Percentiles rank a stretch among this genome's conserved stretches.
These are phyloP conservation scores for Vigna hirtella DNA, from an alignment of 306 rosid genomes.

Conservation along the genomic window DNA sequence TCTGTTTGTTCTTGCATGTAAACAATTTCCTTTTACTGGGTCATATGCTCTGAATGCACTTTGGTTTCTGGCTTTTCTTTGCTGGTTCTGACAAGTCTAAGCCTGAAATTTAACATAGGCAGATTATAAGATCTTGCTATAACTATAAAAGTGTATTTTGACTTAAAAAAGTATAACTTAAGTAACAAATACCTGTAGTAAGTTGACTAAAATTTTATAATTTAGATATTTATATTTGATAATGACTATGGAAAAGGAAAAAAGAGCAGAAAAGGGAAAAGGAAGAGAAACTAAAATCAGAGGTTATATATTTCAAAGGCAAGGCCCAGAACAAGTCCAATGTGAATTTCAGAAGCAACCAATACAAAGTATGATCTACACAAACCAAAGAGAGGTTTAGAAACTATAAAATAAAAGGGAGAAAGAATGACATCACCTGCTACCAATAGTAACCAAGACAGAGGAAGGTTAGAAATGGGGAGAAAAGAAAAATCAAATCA, in stretches of 20 bases:
- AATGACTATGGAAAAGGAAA: neutral
- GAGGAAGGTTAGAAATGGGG: slow-evolving; percentile 3
- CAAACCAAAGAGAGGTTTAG: slow-evolving; percentile 1
- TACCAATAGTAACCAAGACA: neutral
- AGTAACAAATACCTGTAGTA: neutral
- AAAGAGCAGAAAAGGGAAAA: neutral
- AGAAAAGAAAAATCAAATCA: neutral
- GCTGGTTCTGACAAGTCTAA: too few relatives aligned
- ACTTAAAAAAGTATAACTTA: neutral
- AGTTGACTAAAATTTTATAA: neutral
- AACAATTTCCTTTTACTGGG: slow-evolving; percentile 8
- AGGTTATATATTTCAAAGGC: neutral
- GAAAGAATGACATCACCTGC: neutral
- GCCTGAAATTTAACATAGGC: too few relatives aligned
- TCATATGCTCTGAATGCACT: neutral
- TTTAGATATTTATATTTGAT: neutral
- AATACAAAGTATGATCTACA: neutral
- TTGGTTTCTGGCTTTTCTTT: slow-evolving; percentile 6
- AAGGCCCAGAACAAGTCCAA: neutral
- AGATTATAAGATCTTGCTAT: neutral
- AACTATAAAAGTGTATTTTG: neutral
- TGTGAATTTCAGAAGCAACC: neutral
- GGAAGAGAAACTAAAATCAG: neutral
- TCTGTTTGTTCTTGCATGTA: neutral
- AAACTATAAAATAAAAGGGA: neutral